Conservation (phyloP, 768 basidiomycete genomes). For the Podaxis mareebaensis region DNA sequence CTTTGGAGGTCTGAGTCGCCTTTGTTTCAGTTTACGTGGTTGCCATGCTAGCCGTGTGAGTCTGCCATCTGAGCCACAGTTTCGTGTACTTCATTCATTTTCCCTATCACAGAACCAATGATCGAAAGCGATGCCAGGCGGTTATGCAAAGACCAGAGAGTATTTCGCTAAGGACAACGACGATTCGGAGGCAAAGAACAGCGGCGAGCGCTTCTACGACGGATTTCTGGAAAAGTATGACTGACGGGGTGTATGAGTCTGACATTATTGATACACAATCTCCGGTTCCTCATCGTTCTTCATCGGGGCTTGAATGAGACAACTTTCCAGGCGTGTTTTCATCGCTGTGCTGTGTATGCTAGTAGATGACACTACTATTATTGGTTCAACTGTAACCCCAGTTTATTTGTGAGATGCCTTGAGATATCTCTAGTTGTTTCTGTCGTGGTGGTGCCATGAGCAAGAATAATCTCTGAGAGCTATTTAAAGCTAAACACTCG, state of each 20-base stretch:
- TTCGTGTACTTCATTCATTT: not conserved
- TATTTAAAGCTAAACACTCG: not conserved
- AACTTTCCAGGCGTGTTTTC: no score
- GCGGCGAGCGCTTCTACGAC: not conserved
- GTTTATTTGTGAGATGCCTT: no score
- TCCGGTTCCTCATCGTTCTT: no score
- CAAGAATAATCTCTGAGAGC: no score
- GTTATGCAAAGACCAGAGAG: not conserved
- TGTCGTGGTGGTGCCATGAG: no score
- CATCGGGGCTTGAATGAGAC: no score
- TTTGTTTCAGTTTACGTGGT: not conserved
- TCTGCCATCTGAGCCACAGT: not conserved
- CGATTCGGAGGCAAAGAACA: not conserved
- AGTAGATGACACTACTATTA: no score
- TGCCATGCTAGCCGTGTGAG: not conserved
- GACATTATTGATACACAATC: no score
- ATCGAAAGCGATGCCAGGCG: not conserved
- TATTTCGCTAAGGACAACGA: not conserved
- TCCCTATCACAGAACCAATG: not conserved
- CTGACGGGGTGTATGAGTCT: no score
- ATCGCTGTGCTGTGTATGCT: no score
- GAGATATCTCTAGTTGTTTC: no score
- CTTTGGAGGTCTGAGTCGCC: not conserved
- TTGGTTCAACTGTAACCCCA: no score
- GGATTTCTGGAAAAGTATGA: not conserved